Percentiles rank a stretch among this genome's conserved stretches.
Evolutionary conservation across 1,284 basidiomycete genomes (phyloP).

Genomic region (Trichosporon sp.): DNA sequence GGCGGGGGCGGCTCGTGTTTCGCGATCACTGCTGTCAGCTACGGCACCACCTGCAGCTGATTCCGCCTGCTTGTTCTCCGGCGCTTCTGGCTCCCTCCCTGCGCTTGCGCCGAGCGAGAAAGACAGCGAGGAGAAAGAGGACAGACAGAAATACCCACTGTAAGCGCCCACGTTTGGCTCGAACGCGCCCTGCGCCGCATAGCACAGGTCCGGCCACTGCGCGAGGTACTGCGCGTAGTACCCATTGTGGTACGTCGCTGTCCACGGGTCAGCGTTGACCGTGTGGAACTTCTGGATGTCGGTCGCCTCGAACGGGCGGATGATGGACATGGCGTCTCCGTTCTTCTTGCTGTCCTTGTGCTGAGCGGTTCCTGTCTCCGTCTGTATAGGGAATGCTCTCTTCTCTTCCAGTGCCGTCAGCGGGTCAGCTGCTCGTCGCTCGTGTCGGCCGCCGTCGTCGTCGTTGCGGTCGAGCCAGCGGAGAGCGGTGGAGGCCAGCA

Average conservation of each 20-base stretch:
- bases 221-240: slow-evolving; percentile 46
- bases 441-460: background rate
- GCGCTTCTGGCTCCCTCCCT: too few species aligned
- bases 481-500: background rate
- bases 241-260: slow-evolving; percentile 51
- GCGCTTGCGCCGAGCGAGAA: background rate
- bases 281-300: slow-evolving; percentile 53
- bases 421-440: background rate
- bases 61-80: background rate
- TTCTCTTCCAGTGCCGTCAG: background rate
- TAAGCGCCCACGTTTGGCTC: slow-evolving; percentile 30
- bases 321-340: slow-evolving; percentile 47
- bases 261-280: slow-evolving; percentile 55
- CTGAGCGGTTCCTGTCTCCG: background rate
- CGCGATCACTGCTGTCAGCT: slow-evolving; percentile 38
- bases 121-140: background rate
- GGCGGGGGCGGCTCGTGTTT: slow-evolving; percentile 49
- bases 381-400: background rate
- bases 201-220: slow-evolving; percentile 44
- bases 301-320: slow-evolving; percentile 51
- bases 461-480: background rate
- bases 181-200: slow-evolving; percentile 30
- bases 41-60: too few species aligned
- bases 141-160: slow-evolving; percentile 26
- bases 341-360: background rate